A percentile compares a stretch with the other conserved stretches of the same genome.
phyloP scores from a whole-genome alignment of 768 basidiomycete species.

The Polyporus arcularius region DNA sequence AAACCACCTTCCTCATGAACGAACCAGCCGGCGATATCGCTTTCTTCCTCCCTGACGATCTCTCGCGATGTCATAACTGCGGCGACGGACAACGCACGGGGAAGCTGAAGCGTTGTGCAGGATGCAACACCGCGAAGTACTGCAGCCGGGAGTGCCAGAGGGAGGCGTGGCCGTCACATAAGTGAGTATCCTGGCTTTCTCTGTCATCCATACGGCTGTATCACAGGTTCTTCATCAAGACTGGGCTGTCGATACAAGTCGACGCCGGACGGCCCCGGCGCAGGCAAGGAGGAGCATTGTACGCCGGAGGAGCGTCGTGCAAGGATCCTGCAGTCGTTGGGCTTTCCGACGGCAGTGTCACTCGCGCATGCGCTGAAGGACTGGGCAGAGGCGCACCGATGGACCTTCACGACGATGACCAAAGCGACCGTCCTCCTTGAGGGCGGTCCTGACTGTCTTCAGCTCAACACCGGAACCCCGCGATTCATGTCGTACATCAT shows the following conservation, averaged over 20 bases:
- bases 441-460: neutral
- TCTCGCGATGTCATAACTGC: neutral
- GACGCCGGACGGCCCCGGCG: neutral
- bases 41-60: neutral
- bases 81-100: neutral
- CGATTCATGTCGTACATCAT: neutral
- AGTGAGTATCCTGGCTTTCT: neutral
- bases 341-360: neutral
- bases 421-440: constrained; percentile 2
- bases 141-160: constrained; percentile 5
- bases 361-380: neutral
- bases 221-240: neutral
- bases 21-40: neutral
- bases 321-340: neutral
- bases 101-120: neutral
- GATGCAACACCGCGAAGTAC: constrained; percentile 1
- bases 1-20: neutral
- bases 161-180: constrained; percentile 1
- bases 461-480: neutral
- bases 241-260: neutral
- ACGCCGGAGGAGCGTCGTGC: neutral
- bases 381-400: constrained; percentile 3
- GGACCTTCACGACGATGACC: neutral
- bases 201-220: neutral
- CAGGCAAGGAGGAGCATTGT: neutral